Evolutionary conservation across 257 asterid species (phyloP).

Genomic region (Knoxia roxburghii): DNA sequence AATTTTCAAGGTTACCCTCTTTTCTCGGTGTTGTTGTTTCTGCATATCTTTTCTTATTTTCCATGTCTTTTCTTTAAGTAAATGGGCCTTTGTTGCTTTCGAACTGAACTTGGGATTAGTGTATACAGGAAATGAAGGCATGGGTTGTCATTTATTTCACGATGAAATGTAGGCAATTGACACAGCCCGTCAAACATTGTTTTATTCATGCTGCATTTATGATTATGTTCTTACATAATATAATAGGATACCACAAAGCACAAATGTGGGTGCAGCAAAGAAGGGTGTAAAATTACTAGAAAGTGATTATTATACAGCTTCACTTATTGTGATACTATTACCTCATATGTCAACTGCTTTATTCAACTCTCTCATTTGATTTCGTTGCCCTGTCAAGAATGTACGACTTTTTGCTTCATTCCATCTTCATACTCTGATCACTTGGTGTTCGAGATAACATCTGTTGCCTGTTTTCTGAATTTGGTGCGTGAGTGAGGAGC

Average conservation of each 20-base stretch:
- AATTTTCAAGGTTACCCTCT: slow-evolving; percentile 32
- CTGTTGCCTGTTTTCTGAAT: too few species aligned
- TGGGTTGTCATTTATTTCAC: not conserved
- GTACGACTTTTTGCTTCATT: not conserved
- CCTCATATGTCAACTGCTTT: not conserved
- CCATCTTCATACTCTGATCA: not conserved
- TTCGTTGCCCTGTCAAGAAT: not conserved
- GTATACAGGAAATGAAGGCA: not conserved
- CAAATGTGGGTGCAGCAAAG: too few species aligned
- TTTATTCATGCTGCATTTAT: too few species aligned
- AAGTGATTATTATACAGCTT: not conserved
- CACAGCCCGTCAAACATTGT: too few species aligned
- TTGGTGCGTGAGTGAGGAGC: too few species aligned
- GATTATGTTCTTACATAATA: too few species aligned
- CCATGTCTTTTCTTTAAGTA: not conserved
- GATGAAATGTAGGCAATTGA: too few species aligned
- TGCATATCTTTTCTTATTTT: too few species aligned
- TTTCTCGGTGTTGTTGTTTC: slow-evolving; percentile 7
- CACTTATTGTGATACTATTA: not conserved
- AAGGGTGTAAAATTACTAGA: too few species aligned
- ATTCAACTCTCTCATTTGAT: too few species aligned
- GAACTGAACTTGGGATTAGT: not conserved
- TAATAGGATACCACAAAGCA: too few species aligned
- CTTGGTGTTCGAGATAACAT: not conserved
- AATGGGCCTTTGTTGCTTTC: not conserved